Evolutionary conservation across 1,284 basidiomycete species (phyloP), one percentile per base, ranked within the genome.

Genomic region (Rhodotorula sp.): DNA sequence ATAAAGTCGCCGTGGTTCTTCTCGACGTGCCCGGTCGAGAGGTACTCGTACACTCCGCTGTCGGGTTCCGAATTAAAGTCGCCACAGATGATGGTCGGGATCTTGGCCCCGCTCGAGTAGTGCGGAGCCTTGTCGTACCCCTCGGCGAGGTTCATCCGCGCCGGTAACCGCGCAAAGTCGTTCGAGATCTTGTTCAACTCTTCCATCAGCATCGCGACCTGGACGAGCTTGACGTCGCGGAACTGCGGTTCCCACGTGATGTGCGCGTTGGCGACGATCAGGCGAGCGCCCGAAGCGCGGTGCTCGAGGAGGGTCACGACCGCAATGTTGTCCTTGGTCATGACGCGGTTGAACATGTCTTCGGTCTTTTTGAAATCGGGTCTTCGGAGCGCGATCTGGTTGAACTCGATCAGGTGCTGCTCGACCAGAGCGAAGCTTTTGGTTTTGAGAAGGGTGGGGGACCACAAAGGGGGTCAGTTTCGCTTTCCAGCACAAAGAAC

Each of bases 291-390:
- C 0, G 93, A 91, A 63, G 87, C 85, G 73, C 87, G 87, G 83
- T 91, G 90, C 83, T 99, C 97, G 78, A 99, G 85, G 58, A 93
- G 85, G 74, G 89, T 89, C 62, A 95, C 85, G 72, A 95, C 88
- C 52, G 93, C 94, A 76, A 99, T 93, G 80, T 98, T 90, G 82
- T 98, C 97, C 81, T 95, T 93, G 74, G 91, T 91, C 80, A 97
- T 88, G 69, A 99, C 93, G 64, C 97, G 92, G 80, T 98, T 98
- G 86, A 98, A 99, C 93, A 99, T 95, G 83, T 98, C 95, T 79
- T 99, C 94, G 7, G 95, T 97, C 85, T 94, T 95, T 83, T 95
- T 94, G 84, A 98, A 95, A 80, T 99, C 95, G 57, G 90, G 87
- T 63, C 93, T 89, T 79, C 93, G 90, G 85, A 98, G 91, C 12